Evolutionary conservation across 148 eudicot genomes (phyloP).

Genomic region (Rhododendron ovatum): DNA sequence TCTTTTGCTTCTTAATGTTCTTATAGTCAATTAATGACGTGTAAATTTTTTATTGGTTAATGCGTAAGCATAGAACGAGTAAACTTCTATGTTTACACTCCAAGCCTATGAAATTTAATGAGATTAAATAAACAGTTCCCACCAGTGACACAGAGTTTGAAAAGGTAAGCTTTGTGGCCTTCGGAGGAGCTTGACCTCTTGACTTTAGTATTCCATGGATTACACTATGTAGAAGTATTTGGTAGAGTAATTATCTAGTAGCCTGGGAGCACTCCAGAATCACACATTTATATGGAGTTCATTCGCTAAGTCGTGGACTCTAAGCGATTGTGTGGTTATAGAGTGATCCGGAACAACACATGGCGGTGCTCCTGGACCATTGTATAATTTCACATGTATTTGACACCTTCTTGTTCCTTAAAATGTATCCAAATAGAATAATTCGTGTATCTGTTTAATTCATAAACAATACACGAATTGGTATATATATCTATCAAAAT

Average conservation of each 20-base stretch:
- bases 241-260: background rate
- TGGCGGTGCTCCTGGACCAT: background rate
- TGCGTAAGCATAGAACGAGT: background rate
- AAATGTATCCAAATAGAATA: no score
- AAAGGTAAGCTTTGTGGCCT: background rate
- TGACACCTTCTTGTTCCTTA: background rate
- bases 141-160: background rate
- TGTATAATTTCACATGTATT: background rate
- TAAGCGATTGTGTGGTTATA: background rate
- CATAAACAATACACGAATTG: no score
- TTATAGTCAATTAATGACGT: no score
- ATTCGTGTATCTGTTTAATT: background rate
- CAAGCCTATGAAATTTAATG: background rate
- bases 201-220: background rate
- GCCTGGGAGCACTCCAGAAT: background rate
- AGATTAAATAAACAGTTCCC: no score
- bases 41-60: no score
- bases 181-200: no score
- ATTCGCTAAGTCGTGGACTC: background rate
- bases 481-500: no score
- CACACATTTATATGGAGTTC: no score
- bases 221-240: background rate
- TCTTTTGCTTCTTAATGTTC: no score
- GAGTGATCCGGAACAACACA: no score
- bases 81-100: background rate